Percentiles rank a stretch among this genome's conserved stretches.
phyloP scores from a whole-genome alignment of 192 early-diverging fungal species.

The Entophlyctis luteolus region DNA sequence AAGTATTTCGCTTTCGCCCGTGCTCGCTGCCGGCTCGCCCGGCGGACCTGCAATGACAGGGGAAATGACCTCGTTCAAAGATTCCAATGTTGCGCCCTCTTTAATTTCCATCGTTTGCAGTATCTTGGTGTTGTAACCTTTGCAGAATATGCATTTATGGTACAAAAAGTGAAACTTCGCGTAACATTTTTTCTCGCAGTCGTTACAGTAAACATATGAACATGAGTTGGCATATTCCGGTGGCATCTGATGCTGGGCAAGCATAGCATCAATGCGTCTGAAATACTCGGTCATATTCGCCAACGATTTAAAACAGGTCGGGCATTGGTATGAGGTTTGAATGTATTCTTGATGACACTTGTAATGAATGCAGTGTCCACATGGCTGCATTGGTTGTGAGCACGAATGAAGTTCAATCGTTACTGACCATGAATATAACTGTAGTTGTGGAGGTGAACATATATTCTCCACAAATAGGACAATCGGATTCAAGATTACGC shows the following conservation, averaged over 20 bases:
- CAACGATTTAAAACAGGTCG: slow-evolving; percentile 88
- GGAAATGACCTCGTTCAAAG: slow-evolving; percentile 6
- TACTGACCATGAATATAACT: slow-evolving; percentile 80
- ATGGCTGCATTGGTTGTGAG: slow-evolving; percentile 52
- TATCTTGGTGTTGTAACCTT: slow-evolving; percentile 88
- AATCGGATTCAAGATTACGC: slow-evolving; percentile 83
- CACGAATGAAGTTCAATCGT: not conserved
- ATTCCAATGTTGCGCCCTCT: slow-evolving; percentile 16
- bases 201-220: slow-evolving; percentile 86
- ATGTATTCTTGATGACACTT: slow-evolving; percentile 79
- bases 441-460: slow-evolving; percentile 82
- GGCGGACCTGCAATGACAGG: not conserved
- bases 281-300: slow-evolving; percentile 81
- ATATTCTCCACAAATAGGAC: slow-evolving; percentile 94
- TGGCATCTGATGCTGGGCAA: slow-evolving; percentile 84
- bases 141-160: slow-evolving; percentile 84
- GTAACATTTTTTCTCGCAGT: slow-evolving; percentile 80
- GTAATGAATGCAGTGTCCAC: slow-evolving; percentile 90
- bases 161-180: slow-evolving; percentile 94
- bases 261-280: slow-evolving; percentile 71
- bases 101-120: slow-evolving; percentile 53
- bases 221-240: slow-evolving; percentile 73
- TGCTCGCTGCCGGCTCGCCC: not conserved
- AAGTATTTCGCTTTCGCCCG: slow-evolving; percentile 1
- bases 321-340: slow-evolving; percentile 90